These are phyloP conservation scores for Xylaria flabelliformis DNA, from an alignment of 495 filamentous ascomycete species.

Conservation along the genomic window DNA sequence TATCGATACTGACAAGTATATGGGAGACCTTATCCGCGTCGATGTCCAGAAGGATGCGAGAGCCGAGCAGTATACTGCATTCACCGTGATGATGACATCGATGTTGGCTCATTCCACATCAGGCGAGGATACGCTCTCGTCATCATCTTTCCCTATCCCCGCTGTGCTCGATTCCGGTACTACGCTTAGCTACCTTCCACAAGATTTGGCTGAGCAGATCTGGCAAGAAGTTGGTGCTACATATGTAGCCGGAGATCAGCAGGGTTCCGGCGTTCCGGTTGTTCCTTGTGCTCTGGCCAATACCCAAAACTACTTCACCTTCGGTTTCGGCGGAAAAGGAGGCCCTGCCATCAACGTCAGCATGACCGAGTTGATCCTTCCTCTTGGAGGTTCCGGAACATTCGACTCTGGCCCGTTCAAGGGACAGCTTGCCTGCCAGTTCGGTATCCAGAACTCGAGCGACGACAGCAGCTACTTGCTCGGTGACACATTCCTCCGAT, in stretches of 20 bases:
- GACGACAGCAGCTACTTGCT: slow-evolving; percentile 68
- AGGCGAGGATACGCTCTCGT: slow-evolving; percentile 57
- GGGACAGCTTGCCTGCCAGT: slow-evolving; percentile 67
- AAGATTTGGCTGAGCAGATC: slow-evolving; percentile 67
- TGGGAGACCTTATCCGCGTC: slow-evolving; percentile 74
- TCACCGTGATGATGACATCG: slow-evolving; percentile 76
- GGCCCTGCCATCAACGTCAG: slow-evolving; percentile 72
- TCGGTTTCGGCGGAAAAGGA: slow-evolving; percentile 69
- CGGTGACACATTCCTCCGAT: slow-evolving; percentile 95
- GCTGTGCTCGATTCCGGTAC: slow-evolving; percentile 90
- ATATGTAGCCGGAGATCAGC: slow-evolving; percentile 35
- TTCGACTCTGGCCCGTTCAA: slow-evolving; percentile 51
- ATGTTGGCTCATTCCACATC: slow-evolving; percentile 52
- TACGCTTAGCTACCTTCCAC: slow-evolving; percentile 83
- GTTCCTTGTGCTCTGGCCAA: slow-evolving; percentile 74
- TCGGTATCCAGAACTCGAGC: slow-evolving; percentile 77
- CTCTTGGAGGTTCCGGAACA: slow-evolving; percentile 53
- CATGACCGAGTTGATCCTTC: slow-evolving; percentile 79
- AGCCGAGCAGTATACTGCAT: slow-evolving; percentile 60
- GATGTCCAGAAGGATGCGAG: slow-evolving; percentile 58
- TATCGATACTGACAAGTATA: slow-evolving; percentile 86
- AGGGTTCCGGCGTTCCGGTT: slow-evolving; percentile 59
- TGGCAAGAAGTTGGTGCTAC: slow-evolving; percentile 73
- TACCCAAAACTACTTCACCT: slow-evolving; percentile 69
- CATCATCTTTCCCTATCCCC: slow-evolving; percentile 61